Conservation (phyloP, 2,329 filamentous ascomycete species). For the Raffaelea arxii region DNA sequence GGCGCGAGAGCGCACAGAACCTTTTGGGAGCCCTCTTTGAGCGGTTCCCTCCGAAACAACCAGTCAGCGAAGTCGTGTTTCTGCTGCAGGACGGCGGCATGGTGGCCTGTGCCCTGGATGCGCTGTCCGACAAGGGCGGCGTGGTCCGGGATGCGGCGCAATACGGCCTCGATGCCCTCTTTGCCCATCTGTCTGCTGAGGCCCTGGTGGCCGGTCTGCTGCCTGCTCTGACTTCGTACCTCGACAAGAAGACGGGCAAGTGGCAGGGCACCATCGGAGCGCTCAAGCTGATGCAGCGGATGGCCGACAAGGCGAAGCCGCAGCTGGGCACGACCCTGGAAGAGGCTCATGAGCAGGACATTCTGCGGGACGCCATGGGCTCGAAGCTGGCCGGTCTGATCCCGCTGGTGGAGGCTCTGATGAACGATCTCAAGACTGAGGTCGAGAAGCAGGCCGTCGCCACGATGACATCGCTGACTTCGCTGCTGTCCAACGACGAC, state of each 20-base stretch:
- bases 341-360: slow-evolving; percentile 77
- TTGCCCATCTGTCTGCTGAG: slow-evolving; percentile 69
- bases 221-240: slow-evolving; percentile 64
- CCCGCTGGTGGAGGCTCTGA: slow-evolving; percentile 80
- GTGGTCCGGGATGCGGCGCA: slow-evolving; percentile 86
- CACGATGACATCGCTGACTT: slow-evolving; percentile 85
- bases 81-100: slow-evolving; percentile 71
- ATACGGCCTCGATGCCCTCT: slow-evolving; percentile 86
- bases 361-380: slow-evolving; percentile 85
- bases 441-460: slow-evolving; percentile 81
- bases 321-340: slow-evolving; percentile 69
- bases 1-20: slow-evolving; percentile 88
- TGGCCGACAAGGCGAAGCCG: slow-evolving; percentile 91
- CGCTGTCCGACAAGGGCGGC: slow-evolving; percentile 78
- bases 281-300: slow-evolving; percentile 74
- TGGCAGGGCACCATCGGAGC: slow-evolving; percentile 95
- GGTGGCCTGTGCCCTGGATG: slow-evolving; percentile 66
- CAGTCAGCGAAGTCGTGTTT: slow-evolving; percentile 70
- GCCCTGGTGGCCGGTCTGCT: slow-evolving; percentile 74
- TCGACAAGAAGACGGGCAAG: slow-evolving; percentile 78
- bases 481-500: slow-evolving; percentile 91
- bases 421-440: slow-evolving; percentile 93
- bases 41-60: slow-evolving; percentile 69
- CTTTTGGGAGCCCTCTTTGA: slow-evolving; percentile 90
- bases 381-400: slow-evolving; percentile 78